A percentile compares a stretch with the other conserved stretches of the same genome.
Evolutionary conservation across 108 stramenopile genomes (phyloP).

Genomic region (Bacterosira constricta): DNA sequence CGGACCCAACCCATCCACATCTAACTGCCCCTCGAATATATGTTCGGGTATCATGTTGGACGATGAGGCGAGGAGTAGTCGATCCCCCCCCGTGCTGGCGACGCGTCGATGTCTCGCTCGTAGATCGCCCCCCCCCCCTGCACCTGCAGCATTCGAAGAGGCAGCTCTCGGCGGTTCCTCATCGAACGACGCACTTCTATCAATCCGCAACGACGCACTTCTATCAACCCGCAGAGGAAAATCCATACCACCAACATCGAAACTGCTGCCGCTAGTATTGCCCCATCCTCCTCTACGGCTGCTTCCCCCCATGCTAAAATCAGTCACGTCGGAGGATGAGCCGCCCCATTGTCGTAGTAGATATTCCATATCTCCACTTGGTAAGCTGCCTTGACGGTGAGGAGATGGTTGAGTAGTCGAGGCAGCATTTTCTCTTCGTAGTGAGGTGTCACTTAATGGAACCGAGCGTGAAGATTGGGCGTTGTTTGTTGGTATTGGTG

Average conservation of each 20-base stretch:
- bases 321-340: background rate
- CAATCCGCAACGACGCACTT: constrained; percentile 7
- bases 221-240: constrained; percentile 3
- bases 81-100: constrained; percentile 23
- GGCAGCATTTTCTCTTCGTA: background rate
- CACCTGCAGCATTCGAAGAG: background rate
- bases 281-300: background rate
- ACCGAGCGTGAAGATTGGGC: background rate
- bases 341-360: constrained; percentile 11
- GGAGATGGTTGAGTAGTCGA: background rate
- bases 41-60: background rate
- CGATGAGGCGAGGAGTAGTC: background rate
- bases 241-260: background rate
- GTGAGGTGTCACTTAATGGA: background rate
- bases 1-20: background rate
- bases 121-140: too few relatives aligned
- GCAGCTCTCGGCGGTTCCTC: background rate
- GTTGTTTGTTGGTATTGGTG: background rate
- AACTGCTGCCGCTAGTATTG: background rate
- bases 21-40: background rate
- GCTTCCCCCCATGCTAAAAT: background rate
- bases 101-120: constrained; percentile 15
- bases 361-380: background rate
- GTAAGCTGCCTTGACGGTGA: background rate
- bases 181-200: constrained; percentile 10